Percentiles rank a stretch among this genome's conserved stretches.
Evolutionary conservation across 371 early-diverging fungal species (phyloP).

Genomic region (Apophysomyces trapeziformis): DNA sequence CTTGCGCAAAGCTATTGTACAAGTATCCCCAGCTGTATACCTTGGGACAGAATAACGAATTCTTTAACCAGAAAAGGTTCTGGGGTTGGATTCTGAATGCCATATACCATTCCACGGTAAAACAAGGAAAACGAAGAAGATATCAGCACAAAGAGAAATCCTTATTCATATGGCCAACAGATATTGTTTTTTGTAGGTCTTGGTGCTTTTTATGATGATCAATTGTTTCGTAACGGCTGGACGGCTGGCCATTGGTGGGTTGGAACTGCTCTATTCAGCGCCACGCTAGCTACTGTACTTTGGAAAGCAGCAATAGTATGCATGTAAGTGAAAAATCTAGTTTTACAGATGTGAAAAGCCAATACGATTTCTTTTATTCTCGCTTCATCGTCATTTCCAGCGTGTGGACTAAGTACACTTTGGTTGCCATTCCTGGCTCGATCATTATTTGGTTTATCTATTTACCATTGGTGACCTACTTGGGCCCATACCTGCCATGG

Average conservation of each 20-base stretch:
- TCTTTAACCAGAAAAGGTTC: conserved; percentile 87
- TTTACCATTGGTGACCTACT: conserved; percentile 75
- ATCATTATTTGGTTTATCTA: conserved; percentile 82
- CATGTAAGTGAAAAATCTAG: conserved; percentile 44
- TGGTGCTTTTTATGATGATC: conserved; percentile 29
- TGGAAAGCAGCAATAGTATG: conserved; percentile 79
- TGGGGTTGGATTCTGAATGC: conserved; percentile 93
- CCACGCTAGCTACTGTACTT: conserved; percentile 75
- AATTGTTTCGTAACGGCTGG: conserved; percentile 47
- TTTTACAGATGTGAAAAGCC: no score
- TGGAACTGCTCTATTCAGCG: conserved; percentile 74
- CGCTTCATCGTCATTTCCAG: conserved; percentile 23
- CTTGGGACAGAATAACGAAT: conserved; percentile 82
- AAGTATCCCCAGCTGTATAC: conserved; percentile 84
- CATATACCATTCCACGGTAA: conserved; percentile 79
- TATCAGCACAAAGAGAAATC: not conserved
- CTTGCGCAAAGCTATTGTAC: conserved; percentile 71
- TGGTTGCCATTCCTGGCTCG: conserved; percentile 77
- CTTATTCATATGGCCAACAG: conserved; percentile 8
- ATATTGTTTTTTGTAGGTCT: conserved; percentile 32
- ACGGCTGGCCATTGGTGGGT: conserved; percentile 74
- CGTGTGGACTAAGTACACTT: conserved; percentile 81
- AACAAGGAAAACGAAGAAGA: not conserved
- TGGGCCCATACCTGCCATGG: conserved; percentile 63
- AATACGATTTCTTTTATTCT: not conserved